A percentile compares a stretch with the other conserved stretches of the same genome.
Evolutionary conservation across 2,329 filamentous ascomycete species (phyloP).

Genomic region (Dryadomyces quercivorus): DNA sequence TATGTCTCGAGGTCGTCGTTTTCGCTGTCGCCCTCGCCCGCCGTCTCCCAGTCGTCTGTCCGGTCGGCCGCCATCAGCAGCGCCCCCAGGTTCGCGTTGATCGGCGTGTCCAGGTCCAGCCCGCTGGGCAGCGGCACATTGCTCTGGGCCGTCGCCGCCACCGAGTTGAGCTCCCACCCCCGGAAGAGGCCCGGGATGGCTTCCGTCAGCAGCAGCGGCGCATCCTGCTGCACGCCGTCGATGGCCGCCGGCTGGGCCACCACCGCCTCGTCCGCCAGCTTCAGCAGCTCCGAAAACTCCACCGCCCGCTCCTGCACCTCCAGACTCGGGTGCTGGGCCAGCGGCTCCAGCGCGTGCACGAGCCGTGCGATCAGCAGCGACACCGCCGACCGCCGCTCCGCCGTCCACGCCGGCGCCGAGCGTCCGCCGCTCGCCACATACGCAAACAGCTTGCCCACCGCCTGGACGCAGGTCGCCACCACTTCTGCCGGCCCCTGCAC

Average conservation of each 20-base stretch:
- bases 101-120: slow-evolving; percentile 68
- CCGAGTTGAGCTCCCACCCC: slow-evolving; percentile 83
- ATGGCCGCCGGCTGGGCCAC: slow-evolving; percentile 50
- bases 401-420: slow-evolving; percentile 55
- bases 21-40: slow-evolving; percentile 29
- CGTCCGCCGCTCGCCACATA: slow-evolving; percentile 55
- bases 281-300: slow-evolving; percentile 82
- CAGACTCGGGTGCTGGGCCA: slow-evolving; percentile 71
- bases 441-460: slow-evolving; percentile 75
- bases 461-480: slow-evolving; percentile 71
- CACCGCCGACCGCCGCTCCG: slow-evolving; percentile 60
- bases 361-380: slow-evolving; percentile 71
- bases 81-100: slow-evolving; percentile 60
- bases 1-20: slow-evolving; percentile 48
- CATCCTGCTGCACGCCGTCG: slow-evolving; percentile 44
- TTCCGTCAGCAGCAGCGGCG: slow-evolving; percentile 76
- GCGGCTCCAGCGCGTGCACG: slow-evolving; percentile 66
- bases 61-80: slow-evolving; percentile 50
- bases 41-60: slow-evolving; percentile 22
- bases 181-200: slow-evolving; percentile 80
- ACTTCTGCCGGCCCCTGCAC: slow-evolving; percentile 45
- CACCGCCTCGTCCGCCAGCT: slow-evolving; percentile 72
- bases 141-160: slow-evolving; percentile 67
- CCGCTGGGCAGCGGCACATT: slow-evolving; percentile 72
- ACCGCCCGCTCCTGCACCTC: slow-evolving; percentile 94